Evolutionary conservation across 1,284 basidiomycete genomes (phyloP).

Genomic region (Dichomitus squalens): DNA sequence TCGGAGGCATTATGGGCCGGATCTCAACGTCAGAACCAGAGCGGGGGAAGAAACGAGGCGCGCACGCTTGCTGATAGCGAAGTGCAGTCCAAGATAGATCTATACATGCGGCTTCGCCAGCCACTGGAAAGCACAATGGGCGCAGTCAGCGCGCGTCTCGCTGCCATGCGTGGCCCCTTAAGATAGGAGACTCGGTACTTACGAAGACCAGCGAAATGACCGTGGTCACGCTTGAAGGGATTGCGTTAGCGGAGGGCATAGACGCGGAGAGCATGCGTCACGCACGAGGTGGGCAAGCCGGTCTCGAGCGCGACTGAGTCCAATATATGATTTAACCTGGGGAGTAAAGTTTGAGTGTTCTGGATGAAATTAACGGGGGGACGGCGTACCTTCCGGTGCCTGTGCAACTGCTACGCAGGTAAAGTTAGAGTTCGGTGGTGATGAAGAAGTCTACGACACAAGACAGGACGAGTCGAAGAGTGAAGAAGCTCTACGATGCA

Average conservation of each 20-base stretch:
- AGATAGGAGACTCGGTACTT: conserved; percentile 12
- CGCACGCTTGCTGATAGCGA: conserved; percentile 28
- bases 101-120: conserved; percentile 25
- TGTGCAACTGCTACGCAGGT: conserved; percentile 16
- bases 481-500: too few species aligned
- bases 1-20: not conserved
- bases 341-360: not conserved
- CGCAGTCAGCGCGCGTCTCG: conserved; percentile 13
- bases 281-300: conserved; percentile 27
- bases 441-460: too few species aligned
- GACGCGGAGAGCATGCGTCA: not conserved
- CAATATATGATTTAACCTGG: conserved; percentile 25
- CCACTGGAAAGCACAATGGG: conserved; percentile 18
- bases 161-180: conserved; percentile 9
- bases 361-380: too few species aligned
- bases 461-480: too few species aligned
- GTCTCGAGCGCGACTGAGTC: conserved; percentile 28
- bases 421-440: conserved; percentile 20
- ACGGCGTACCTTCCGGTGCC: conserved; percentile 12
- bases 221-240: conserved; percentile 19
- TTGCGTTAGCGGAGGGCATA: conserved; percentile 2
- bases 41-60: conserved; percentile 9
- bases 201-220: conserved; percentile 25
- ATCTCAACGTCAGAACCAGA: conserved; percentile 13
- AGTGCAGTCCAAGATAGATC: conserved; percentile 29